Base-by-base conservation (phyloP, 2,329 filamentous ascomycete genomes). In the Colletotrichum agaves region DNA sequence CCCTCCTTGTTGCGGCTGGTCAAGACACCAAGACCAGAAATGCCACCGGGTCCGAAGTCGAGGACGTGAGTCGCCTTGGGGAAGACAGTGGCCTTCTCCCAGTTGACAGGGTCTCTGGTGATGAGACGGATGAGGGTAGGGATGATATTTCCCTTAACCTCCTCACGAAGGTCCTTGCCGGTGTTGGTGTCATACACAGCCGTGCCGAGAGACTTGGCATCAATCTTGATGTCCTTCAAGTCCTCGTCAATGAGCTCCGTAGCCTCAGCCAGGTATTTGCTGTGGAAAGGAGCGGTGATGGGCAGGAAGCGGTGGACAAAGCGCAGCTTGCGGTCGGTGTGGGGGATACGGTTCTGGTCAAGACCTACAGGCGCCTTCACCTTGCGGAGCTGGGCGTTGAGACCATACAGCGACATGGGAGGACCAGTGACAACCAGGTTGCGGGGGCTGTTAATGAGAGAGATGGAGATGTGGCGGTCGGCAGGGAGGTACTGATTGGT, bases 1-100 rank as follows among this genome's bases (percentile, higher is more conserved):
- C 96, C 96, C 79, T 99, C 97, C 85, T 99, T 99, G 87, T 98
- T 99, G 74, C 96, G 93, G 85, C 97, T 98, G 65, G 96, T 99
- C 71, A 99, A 85, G 50, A 97, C 93, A 76, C 96, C 97, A 21
- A 99, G 90, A 71, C 97, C 97, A 23, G 96, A 99, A 71, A 98
- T 96, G 70, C 96, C 97, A 75, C 96, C 96, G 21, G 96, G 96
- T 52, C 97, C 96, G 74, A 99, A 98, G 82, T 99, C 96, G 59
- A 99, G 84, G 63, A 99, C 93, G 78, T 99, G 96, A 3, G 95
- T 98, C 19, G 96, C 96, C 21, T 89, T 87, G 3, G 93, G 90
- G 84, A 99, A 98, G 61, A 92, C 87, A 1, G 96, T 99, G 1
- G 96, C 94, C 78, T 91, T 91, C 82, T 98, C 96, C 96, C 96